Conservation (phyloP, 306 rosid species). For the Dalbergia oliveri region DNA sequence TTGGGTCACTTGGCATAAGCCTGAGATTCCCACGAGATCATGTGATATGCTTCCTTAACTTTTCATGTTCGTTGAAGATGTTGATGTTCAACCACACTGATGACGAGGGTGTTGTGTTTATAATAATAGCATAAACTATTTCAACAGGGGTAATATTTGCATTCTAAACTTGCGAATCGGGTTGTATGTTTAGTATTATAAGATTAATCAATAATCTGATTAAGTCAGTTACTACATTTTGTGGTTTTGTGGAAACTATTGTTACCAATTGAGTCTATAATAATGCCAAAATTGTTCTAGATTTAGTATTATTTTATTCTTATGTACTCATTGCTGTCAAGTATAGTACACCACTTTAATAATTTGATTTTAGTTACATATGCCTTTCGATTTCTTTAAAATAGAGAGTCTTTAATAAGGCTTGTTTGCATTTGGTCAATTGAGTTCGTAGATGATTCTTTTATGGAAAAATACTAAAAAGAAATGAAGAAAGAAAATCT, state of each 20-base stretch:
- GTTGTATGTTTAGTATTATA: not conserved
- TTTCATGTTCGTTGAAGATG: not conserved
- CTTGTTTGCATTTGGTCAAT: not conserved
- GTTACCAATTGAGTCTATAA: too few relatives aligned
- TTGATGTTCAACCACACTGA: not conserved
- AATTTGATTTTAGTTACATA: too few relatives aligned
- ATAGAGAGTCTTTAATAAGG: not conserved
- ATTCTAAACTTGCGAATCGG: not conserved
- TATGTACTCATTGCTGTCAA: too few relatives aligned
- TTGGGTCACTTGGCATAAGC: not conserved
- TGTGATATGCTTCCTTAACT: not conserved
- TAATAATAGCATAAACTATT: slow-evolving; percentile 6
- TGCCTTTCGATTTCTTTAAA: too few relatives aligned
- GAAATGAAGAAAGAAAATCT: not conserved
- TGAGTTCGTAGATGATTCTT: not conserved
- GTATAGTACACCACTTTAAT: too few relatives aligned
- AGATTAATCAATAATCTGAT: too few relatives aligned
- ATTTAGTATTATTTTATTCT: too few relatives aligned
- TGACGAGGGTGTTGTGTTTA: not conserved
- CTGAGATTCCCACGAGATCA: not conserved
- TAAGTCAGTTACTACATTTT: too few relatives aligned
- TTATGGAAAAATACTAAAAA: not conserved
- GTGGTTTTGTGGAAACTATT: too few relatives aligned
- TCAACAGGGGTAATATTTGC: not conserved
- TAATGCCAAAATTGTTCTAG: too few relatives aligned